Percentiles rank a stretch among this genome's conserved stretches.
phyloP scores from a whole-genome alignment of 164 flowering plant genomes.

The Hamamelis virginiana region DNA sequence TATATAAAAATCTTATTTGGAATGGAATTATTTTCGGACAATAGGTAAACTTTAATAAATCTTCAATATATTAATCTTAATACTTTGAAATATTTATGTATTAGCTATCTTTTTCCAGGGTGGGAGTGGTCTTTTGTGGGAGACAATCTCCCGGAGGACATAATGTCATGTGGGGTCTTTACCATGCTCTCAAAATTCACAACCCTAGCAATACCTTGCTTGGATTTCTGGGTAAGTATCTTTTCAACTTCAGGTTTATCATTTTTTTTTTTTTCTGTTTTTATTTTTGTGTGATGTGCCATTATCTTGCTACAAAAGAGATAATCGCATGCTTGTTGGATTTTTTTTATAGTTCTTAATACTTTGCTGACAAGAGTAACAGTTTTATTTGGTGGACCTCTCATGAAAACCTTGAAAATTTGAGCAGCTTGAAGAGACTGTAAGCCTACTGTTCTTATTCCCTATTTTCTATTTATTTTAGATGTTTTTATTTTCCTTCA shows the following conservation, averaged over 20 bases:
- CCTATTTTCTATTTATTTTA: too few species aligned
- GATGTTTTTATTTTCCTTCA: too few species aligned
- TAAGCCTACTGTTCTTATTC: constrained; percentile 22
- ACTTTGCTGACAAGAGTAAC: too few species aligned
- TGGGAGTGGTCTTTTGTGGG: constrained; percentile 92
- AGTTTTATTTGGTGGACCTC: constrained; percentile 46
- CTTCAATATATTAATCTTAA: not conserved
- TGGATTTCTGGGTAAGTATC: constrained; percentile 81
- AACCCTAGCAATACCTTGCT: constrained; percentile 71
- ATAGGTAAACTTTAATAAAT: too few species aligned
- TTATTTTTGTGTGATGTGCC: too few species aligned
- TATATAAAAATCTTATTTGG: too few species aligned
- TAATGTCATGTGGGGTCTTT: constrained; percentile 96
- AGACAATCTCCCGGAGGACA: constrained; percentile 99
- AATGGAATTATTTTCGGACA: too few species aligned
- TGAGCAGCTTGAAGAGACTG: constrained; percentile 51
- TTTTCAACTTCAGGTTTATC: constrained; percentile 1
- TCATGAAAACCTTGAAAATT: constrained; percentile 53
- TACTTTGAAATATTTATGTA: not conserved
- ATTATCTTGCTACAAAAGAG: too few species aligned
- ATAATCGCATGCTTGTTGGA: too few species aligned
- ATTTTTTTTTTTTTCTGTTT: not conserved
- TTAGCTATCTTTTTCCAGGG: constrained; percentile 46
- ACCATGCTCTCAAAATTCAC: constrained; percentile 71
- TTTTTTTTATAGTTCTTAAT: too few species aligned